Evolutionary conservation across 257 asterid species (phyloP).

Genomic region (Solanum megistacrolobum): DNA sequence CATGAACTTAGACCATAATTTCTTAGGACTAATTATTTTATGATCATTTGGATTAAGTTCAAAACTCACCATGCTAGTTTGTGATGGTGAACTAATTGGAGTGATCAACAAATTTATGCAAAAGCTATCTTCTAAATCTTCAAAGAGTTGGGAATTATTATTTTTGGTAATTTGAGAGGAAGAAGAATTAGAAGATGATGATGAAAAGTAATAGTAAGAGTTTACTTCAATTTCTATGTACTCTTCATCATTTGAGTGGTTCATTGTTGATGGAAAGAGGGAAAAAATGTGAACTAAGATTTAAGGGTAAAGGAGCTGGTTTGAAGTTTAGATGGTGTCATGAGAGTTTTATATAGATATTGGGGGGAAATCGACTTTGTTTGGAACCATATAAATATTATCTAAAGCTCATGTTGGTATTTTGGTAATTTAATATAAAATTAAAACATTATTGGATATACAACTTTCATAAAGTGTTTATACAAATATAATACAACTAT

Average conservation of each 20-base stretch:
- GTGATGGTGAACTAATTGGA: constrained; percentile 22
- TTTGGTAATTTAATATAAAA: not conserved
- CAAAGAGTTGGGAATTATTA: constrained; percentile 15
- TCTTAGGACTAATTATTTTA: not conserved
- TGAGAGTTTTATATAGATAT: not conserved
- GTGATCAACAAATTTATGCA: constrained; percentile 16
- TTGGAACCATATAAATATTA: not conserved
- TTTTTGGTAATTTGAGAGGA: constrained; percentile 33
- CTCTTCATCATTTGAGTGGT: constrained; percentile 30
- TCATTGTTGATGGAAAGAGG: not conserved
- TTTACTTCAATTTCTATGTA: constrained; percentile 30
- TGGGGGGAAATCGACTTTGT: not conserved
- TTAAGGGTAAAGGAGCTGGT: not conserved
- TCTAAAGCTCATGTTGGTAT: not conserved
- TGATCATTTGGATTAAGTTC: constrained; percentile 33
- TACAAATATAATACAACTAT: not conserved
- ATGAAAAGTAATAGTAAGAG: constrained; percentile 6
- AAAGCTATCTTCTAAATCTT: not conserved
- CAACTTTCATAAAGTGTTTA: not conserved
- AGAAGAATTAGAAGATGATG: constrained; percentile 2
- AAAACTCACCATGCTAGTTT: constrained; percentile 34
- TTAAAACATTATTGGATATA: not conserved
- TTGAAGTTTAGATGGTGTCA: constrained; percentile 15
- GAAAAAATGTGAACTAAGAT: not conserved
- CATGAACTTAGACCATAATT: constrained; percentile 11